Conservation (phyloP, 108 stramenopile species). For the Epithemia pelagica region DNA sequence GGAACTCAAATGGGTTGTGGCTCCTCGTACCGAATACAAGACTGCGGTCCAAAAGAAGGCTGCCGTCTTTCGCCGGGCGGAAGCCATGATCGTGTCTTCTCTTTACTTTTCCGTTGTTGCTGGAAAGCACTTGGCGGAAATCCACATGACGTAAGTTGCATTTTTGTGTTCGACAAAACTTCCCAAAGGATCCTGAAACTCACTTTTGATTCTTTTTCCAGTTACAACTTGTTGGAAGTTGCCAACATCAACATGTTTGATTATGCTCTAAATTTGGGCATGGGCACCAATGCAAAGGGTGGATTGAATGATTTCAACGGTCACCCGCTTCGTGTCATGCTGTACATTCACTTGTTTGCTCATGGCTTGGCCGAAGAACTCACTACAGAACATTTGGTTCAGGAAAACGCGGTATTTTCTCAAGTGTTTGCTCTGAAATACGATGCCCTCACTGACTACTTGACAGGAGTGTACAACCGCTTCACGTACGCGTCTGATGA, state of each 20-base stretch:
- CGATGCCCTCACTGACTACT: not conserved
- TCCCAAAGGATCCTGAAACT: no score
- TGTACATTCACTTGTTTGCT: not conserved
- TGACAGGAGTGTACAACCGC: not conserved
- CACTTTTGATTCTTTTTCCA: no score
- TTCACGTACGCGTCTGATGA: not conserved
- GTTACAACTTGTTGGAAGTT: not conserved
- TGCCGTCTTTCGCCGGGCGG: not conserved
- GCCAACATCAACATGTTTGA: conserved; percentile 1
- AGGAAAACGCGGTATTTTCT: not conserved
- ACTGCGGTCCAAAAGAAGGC: not conserved
- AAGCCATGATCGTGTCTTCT: not conserved
- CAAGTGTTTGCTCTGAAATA: not conserved
- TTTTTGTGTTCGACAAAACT: no score
- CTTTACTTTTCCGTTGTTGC: not conserved
- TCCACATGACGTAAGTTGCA: not conserved
- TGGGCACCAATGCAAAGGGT: no score
- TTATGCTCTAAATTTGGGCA: not conserved
- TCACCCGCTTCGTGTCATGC: not conserved
- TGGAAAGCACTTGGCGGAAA: not conserved
- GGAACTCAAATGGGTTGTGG: not conserved
- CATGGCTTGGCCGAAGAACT: not conserved
- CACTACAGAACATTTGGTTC: not conserved
- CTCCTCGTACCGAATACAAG: not conserved
- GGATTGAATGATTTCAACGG: not conserved